Conservation (phyloP, 2,329 filamentous ascomycete species). For the Pseudogymnoascus sp. region DNA sequence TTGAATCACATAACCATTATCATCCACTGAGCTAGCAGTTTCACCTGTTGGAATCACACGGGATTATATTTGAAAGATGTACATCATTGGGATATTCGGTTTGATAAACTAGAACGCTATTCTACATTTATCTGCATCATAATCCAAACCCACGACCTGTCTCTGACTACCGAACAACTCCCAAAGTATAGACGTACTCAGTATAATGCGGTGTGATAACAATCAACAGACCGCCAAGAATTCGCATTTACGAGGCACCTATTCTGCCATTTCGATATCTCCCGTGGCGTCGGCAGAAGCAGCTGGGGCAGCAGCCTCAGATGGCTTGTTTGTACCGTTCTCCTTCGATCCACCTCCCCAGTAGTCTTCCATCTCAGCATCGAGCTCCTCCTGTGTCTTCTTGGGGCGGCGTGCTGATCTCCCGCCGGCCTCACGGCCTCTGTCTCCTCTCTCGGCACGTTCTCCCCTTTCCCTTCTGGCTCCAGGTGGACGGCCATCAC, state of each 20-base stretch:
- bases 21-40: background rate
- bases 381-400: constrained; percentile 87
- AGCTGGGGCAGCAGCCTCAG: constrained; percentile 27
- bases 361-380: constrained; percentile 96
- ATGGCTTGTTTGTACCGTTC: constrained; percentile 17
- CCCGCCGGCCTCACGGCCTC: constrained; percentile 36
- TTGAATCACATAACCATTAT: background rate
- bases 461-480: constrained; percentile 29
- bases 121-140: background rate
- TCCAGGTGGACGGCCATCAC: constrained; percentile 45
- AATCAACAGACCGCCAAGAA: background rate
- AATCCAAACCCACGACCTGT: background rate
- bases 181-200: background rate
- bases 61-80: too few species aligned
- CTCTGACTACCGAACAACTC: background rate
- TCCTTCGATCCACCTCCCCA: constrained; percentile 49
- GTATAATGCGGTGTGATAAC: background rate
- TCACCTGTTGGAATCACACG: background rate
- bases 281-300: constrained; percentile 35
- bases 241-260: background rate
- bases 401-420: constrained; percentile 52
- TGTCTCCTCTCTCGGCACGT: constrained; percentile 31
- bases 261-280: constrained; percentile 55
- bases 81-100: background rate
- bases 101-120: background rate